phyloP scores from a whole-genome alignment of 768 basidiomycete genomes.

The Tephrocybe sp. region DNA sequence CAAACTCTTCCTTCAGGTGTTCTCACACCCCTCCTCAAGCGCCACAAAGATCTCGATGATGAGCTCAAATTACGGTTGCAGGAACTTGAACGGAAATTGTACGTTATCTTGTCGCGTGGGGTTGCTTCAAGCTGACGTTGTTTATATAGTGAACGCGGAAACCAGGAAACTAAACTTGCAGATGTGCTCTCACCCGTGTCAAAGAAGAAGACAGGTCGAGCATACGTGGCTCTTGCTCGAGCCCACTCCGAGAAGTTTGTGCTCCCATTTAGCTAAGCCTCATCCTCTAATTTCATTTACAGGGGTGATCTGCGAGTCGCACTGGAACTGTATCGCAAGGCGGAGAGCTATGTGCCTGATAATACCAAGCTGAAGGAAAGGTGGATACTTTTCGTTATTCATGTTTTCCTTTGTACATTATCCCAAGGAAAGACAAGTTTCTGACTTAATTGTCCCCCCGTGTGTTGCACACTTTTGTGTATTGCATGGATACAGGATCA shows the following conservation, averaged over 20 bases:
- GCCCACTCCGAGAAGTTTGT: slow-evolving; percentile 79
- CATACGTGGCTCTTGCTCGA: slow-evolving; percentile 82
- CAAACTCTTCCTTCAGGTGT: slow-evolving; percentile 45
- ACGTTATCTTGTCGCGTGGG: slow-evolving; percentile 30
- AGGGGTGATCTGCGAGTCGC: slow-evolving; percentile 84
- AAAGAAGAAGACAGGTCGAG: slow-evolving; percentile 79
- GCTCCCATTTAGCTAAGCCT: not conserved
- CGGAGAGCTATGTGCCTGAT: slow-evolving; percentile 82
- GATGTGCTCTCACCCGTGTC: slow-evolving; percentile 70
- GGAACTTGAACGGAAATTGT: slow-evolving; percentile 77
- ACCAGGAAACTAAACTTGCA: slow-evolving; percentile 59
- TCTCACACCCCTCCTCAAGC: slow-evolving; percentile 61
- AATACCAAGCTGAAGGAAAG: slow-evolving; percentile 85
- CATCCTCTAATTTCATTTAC: slow-evolving; percentile 7
- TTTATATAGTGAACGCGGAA: slow-evolving; percentile 53
- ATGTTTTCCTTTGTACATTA: slow-evolving; percentile 62
- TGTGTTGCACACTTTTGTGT: slow-evolving; percentile 23
- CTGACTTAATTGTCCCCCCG: slow-evolving; percentile 42
- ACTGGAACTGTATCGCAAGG: slow-evolving; percentile 80
- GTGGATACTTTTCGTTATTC: slow-evolving; percentile 74
- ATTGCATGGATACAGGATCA: slow-evolving; percentile 56
- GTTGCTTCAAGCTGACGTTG: slow-evolving; percentile 5
- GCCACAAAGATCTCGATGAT: slow-evolving; percentile 67
- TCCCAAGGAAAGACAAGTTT: slow-evolving; percentile 36
- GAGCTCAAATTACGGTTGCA: slow-evolving; percentile 63